Evolutionary conservation across 2,329 filamentous ascomycete species (phyloP), one percentile per base, ranked within the genome.

Genomic region (Penicillium freii): DNA sequence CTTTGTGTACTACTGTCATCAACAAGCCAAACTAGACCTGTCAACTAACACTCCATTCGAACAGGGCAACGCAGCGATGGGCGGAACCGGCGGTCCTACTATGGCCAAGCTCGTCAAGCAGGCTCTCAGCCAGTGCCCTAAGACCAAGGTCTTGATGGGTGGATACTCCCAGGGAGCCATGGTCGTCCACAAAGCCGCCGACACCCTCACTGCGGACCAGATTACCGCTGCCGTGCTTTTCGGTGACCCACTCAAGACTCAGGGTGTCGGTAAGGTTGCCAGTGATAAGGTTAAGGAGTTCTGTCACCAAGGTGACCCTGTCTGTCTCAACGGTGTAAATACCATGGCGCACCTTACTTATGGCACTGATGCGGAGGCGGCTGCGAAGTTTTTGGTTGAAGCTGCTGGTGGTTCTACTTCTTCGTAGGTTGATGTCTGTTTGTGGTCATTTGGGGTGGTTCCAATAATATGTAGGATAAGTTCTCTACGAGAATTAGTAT

Each of bases 241-340:
- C 57, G 81, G 71, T 25, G 78, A 81, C 56, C 81, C 80, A 3
- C 74, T 80, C 62, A 75, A 75, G 56, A 56, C 54, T 21, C 59
- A 74, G 58, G 69, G 76, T 46, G 72, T 75, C 10, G 68, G 71
- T 33, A 73, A 77, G 60, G 71, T 80, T n/a, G 61, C 71, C 6
- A 64, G 68, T 29, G 70, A 69, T 1, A 77, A 81, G 62, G 73
- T 76, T 4, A 75, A 80, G 63, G 78, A 81, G 21, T 77, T 80
- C 38, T 84, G 82, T 58, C 76, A 80, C 31, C 45, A 61, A 4
- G 81, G 79, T 0, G 82, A 85, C 61, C 70, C 78, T 10, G 81
- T 85, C 6, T 85, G 82, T 57, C 53, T 68, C 4, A 78, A 81
- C 34, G 78, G 78, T 0, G 64, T 76, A 23, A 71, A 78, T 51